Evolutionary conservation across 1,284 basidiomycete genomes (phyloP), one percentile per base, ranked within the genome.

Genomic region (Ustilago xerochloae): DNA sequence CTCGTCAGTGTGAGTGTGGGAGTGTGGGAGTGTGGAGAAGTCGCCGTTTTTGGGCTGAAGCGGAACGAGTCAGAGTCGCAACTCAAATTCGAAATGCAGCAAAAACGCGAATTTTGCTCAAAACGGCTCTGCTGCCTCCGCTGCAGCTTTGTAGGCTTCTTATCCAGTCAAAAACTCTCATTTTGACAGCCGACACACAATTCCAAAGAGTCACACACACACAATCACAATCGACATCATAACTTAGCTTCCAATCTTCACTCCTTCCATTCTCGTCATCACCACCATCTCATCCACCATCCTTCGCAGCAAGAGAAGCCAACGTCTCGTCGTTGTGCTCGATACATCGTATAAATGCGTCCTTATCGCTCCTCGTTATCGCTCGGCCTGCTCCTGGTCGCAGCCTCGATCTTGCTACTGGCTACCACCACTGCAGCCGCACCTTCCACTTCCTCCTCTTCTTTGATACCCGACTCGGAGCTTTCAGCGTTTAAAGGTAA

Each of bases 401-500:
- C 59, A 49, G 70, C 61, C 15, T 43, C 53, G 22, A 56, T 67
- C 51, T 15, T 73, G n/a, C 45, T 65, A 6, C 26, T 69, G 35
- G 57, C 62, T 15, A 46, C 54, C 10, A 47, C 45, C 8, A 50
- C 24, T 22, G 30, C 36, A 20, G 59, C 63, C 26, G 43, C 61
- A 32, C 36, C 63, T 10, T 22, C 45, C 13, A 28, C 15, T 16
- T 30, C 45, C 2, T 48, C 50, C 9, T 20, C 49, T 10, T 29
- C 51, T 13, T 52, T 35, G 32, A 63, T 63, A 66, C 15, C 52
- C 35, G 53, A 54, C 36, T 35, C 55, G 35, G 24, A 55, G 20
- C 41, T 50, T 18, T 58, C 56, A 24, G 36, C 52, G 15, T 29
- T 53, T 15, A 52, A 53, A 36, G 51, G 39, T 46, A 62, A 54